Evolutionary conservation across 106 monocot species (phyloP), one percentile per base, ranked within the genome.

Genomic region (Allium sativum): DNA sequence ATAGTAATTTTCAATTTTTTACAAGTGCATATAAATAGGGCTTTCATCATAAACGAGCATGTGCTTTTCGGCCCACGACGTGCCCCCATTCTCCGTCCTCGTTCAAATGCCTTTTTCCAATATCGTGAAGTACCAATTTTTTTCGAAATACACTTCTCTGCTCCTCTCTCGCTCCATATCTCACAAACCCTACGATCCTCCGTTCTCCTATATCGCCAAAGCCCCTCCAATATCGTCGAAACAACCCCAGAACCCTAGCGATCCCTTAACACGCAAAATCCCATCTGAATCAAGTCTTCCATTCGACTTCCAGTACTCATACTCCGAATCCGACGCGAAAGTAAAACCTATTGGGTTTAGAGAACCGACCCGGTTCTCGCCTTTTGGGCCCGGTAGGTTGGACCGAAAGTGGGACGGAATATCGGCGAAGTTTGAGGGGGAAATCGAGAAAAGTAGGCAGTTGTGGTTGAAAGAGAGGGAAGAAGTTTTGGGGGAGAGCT

Each of bases 291-390:
- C 89, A 8, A 76, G 91, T 52, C 82, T 98, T 19, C 88, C 91
- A 7, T 98, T 91, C 70, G 88, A 98, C 45, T 98, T 98, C 76
- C 82, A 84, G 41, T 98, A 82, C 88, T 84, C 87, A 46, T 98
- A 98, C 80, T 88, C 91, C 4, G 96, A 98, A 70, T 70, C 75
- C 40, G 68, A 78, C 64, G 80, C 77, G 1, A 47, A 69, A 42
- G 68, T 74, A 10, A 53, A 56, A 45, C 87, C 96, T 4, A 84
- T 98, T 53, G 91, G 84, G 19, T 84, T 85, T 74, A 82, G 93
- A 44, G 93, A 93, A 68, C 84, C 84, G 45, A 76, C 79, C 12
- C 81, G 81, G 46, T 93, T 93, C 81, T 93, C 93, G 40, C 93
- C 93, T 9, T 93, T 93, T 67, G 93, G 93, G 0, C 93, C 93